Conservation (phyloP, 805 yeast genomes). For the Diddensiella caesifluorescens region DNA sequence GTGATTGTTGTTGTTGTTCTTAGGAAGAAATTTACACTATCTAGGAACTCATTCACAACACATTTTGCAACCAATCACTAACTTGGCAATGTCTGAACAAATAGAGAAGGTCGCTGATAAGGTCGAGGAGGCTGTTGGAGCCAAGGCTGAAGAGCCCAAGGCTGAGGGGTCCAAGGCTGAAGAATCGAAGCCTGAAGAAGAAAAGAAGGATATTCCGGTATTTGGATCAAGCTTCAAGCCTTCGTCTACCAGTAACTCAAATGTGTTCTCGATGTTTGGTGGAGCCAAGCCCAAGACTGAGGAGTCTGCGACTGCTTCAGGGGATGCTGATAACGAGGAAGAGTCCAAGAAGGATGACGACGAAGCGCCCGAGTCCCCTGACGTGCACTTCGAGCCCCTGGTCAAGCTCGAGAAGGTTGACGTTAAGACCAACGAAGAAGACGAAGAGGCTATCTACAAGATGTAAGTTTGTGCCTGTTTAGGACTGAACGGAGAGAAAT, state of each 20-base stretch:
- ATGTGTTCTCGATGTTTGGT: conserved; percentile 93
- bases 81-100: conserved; percentile 1
- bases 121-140: conserved; percentile 15
- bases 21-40: too few species aligned
- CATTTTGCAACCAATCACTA: too few species aligned
- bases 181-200: conserved; percentile 9
- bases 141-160: conserved; percentile 11
- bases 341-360: conserved; percentile 44
- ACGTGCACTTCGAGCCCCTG: conserved; percentile 93
- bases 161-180: conserved; percentile 17
- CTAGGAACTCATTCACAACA: too few species aligned
- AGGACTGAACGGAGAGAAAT: too few species aligned
- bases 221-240: conserved; percentile 18
- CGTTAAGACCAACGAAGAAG: conserved; percentile 91
- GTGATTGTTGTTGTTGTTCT: too few species aligned
- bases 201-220: conserved; percentile 13
- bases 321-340: conserved; percentile 38
- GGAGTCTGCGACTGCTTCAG: conserved; percentile 28
- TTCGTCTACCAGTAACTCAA: conserved; percentile 34
- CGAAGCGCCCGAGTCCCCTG: conserved; percentile 64
- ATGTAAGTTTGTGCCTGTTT: conserved; percentile 42
- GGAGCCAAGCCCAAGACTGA: conserved; percentile 60
- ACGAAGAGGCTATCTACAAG: conserved; percentile 76
- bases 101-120: conserved; percentile 12
- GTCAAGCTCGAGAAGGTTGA: conserved; percentile 94